Evolutionary conservation across 495 filamentous ascomycete genomes (phyloP), one percentile per base, ranked within the genome.

Genomic region (Penicillium samsonianum): DNA sequence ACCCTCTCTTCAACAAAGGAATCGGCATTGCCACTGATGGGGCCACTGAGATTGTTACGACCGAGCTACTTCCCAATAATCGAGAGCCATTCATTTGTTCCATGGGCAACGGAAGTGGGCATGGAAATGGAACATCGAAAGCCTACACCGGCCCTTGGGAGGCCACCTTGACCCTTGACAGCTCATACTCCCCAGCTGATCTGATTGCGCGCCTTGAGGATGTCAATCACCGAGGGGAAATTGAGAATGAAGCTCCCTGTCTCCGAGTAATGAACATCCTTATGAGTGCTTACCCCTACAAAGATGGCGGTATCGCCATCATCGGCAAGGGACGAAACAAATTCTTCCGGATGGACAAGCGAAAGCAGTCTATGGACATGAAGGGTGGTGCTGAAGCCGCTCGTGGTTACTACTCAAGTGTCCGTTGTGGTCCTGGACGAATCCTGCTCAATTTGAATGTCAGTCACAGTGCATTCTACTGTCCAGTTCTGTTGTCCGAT

Each of bases 381-480:
- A 19, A 6, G 5, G 59, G 38, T 9, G 78, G 78, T 0, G 61
- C 82, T 1, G 51, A 71, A 42, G 79, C 77, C 12, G 41, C 75
- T 17, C 74, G 80, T 16, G 81, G 81, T 0, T 81, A 74, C 65
- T 81, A 65, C 52, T 64, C 75, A 1, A 80, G 76, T 63, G 78
- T 81, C 10, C 69, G 81, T 12, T 64, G 73, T 2, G 64, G 71
- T 12, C 67, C 71, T 6, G 57, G 60, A 5, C 55, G 72, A n/a
- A 44, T 82, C 11, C 53, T 83, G 8, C 40, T 84, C 2, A 84
- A 84, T 52, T 38, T 84, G 35, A 80, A 82, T 50, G 72, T 79
- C 37, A 71, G 68, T 14, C 73, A 70, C 31, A 73, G 61, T 0
- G 70, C 78, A 1, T 78, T 84, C 63, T 82, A 73, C 61, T 63